phyloP scores from a whole-genome alignment of 2,329 filamentous ascomycete genomes.

The Penicillium sp. region DNA sequence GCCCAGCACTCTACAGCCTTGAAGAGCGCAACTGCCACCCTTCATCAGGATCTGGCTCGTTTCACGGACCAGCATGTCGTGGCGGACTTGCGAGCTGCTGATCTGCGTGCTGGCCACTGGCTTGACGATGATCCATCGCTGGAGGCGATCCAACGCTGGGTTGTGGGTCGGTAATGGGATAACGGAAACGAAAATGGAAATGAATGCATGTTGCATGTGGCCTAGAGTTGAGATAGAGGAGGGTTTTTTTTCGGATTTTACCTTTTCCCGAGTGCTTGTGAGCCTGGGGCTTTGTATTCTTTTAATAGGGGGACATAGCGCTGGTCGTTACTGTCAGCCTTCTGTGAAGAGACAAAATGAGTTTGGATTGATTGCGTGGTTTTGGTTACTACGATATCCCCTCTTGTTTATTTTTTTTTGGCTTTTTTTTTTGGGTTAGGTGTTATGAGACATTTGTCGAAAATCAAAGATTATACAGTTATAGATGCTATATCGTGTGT shows the following conservation, averaged over 20 bases:
- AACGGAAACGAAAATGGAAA: background rate
- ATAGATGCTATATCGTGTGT: background rate
- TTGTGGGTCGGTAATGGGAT: slow-evolving; percentile 36
- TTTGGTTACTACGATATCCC: slow-evolving; percentile 24
- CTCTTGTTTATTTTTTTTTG: slow-evolving; percentile 8
- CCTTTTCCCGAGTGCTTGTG: background rate
- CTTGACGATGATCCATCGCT: slow-evolving; percentile 59
- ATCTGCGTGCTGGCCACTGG: slow-evolving; percentile 60
- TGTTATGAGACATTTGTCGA: background rate
- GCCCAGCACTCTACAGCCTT: slow-evolving; percentile 49
- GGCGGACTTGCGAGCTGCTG: slow-evolving; percentile 54
- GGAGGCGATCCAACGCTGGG: slow-evolving; percentile 49
- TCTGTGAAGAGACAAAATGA: slow-evolving; percentile 3
- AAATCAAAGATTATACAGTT: background rate
- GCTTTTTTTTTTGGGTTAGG: background rate
- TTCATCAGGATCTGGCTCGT: slow-evolving; percentile 53
- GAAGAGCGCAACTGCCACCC: slow-evolving; percentile 47
- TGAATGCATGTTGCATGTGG: slow-evolving; percentile 5
- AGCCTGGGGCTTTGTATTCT: slow-evolving; percentile 3
- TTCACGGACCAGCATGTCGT: slow-evolving; percentile 59
- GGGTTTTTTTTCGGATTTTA: slow-evolving; percentile 2
- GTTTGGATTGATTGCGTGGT: slow-evolving; percentile 8
- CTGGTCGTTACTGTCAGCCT: slow-evolving; percentile 14
- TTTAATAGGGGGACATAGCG: slow-evolving; percentile 10
- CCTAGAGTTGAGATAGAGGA: background rate